phyloP scores from a whole-genome alignment of 352 stramenopile species.

The Globisporangium polare region DNA sequence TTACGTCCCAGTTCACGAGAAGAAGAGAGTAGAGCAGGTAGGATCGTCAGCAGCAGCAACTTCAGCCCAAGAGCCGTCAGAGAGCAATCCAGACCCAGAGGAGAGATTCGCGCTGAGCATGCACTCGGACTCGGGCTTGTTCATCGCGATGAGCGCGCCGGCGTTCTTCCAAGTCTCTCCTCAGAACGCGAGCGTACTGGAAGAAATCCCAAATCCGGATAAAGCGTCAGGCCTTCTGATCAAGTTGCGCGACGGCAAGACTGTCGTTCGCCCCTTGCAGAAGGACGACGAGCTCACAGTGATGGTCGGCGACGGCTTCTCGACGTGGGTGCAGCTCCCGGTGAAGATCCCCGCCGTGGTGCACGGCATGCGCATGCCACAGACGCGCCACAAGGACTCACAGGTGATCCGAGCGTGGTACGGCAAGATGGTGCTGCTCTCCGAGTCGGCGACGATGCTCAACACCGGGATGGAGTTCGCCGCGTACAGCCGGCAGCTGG shows the following conservation, averaged over 20 bases:
- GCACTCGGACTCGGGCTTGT: conserved; percentile 21
- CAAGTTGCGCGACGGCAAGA: conserved; percentile 2
- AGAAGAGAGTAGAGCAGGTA: not conserved
- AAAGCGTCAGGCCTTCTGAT: conserved; percentile 14
- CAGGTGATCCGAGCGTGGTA: conserved; percentile 31
- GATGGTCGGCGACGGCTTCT: conserved; percentile 22
- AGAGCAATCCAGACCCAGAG: not conserved
- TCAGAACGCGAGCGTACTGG: not conserved
- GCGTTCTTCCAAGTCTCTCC: conserved; percentile 14
- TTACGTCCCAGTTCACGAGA: conserved; percentile 9
- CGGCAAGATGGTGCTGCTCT: conserved; percentile 38
- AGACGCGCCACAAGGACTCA: conserved; percentile 12
- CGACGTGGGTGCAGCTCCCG: conserved; percentile 13
- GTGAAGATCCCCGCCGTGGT: conserved; percentile 18
- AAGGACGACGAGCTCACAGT: conserved; percentile 13
- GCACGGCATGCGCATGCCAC: conserved; percentile 21
- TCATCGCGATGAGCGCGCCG: conserved; percentile 21
- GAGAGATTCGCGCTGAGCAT: conserved; percentile 14
- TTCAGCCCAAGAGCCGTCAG: not conserved
- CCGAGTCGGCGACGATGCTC: conserved; percentile 20
- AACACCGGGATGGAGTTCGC: conserved; percentile 28
- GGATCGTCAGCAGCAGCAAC: not conserved
- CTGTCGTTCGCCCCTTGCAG: conserved; percentile 16
- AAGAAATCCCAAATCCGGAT: conserved; percentile 16
- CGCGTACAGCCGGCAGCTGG: conserved; percentile 15